Evolutionary conservation across 257 asterid genomes (phyloP), one percentile per base, ranked within the genome.

Genomic region (Scutellaria galericulata): DNA sequence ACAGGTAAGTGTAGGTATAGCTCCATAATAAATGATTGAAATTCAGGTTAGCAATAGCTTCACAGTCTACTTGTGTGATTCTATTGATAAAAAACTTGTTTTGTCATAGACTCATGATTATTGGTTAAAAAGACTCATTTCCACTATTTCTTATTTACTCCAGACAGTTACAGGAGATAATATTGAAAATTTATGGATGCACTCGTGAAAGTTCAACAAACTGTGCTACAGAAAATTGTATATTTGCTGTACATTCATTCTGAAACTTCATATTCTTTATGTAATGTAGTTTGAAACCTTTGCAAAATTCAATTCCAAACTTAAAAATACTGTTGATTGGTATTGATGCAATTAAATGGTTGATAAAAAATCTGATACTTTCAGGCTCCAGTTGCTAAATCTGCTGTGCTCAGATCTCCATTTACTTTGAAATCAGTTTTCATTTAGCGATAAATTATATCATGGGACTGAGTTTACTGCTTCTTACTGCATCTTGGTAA

Each of bases 401-500:
- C 52, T 46, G 39, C 24, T 20, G 7, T 3, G 9, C 24, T 24
- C 39, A 20, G 18, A 15, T 6, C 27, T 54, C 60, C 18, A 20
- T 54, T 22, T 18, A 54, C 31, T 54, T 54, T 48, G 2, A 11
- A 48, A 12, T 48, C 15, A 13, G 20, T 48, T 48, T 11, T 48
- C 18, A 11, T 48, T 27, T 35, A 14, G 22, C 12, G 2, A 35
- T 48, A 5, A 13, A 48, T 48, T 7, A 59, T 59, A 59, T 35
- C 7, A 24, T 35, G 47, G 46, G 47, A 37, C 24, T 58, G 45
- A 31, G 45, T 35, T 31, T 13, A 45, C 46, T 59, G 11, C 22
- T 59, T 59, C 46, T 31, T 13, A 45, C 46, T 59, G 11, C 22
- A 35, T 59, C 46, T 35, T 59, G 65, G 22, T 59, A 27, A 59